Conservation (phyloP, 2,329 filamentous ascomycete species). For the Ophiosphaerella narmari region DNA sequence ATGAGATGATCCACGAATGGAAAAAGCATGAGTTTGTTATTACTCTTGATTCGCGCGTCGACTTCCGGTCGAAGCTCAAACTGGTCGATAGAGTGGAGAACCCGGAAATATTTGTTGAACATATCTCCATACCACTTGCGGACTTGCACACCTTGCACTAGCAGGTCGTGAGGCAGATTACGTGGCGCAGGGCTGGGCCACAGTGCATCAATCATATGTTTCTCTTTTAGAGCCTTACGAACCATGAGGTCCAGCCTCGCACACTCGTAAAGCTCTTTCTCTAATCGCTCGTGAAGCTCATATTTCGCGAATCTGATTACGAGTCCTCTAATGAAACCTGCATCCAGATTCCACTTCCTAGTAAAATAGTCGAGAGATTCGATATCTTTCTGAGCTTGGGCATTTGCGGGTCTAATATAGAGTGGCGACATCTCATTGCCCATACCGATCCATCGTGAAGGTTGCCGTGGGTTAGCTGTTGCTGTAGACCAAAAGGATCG, state of each 20-base stretch:
- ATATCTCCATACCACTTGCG: slow-evolving; percentile 45
- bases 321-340: slow-evolving; percentile 37
- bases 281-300: slow-evolving; percentile 41
- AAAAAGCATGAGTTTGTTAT: slow-evolving; percentile 40
- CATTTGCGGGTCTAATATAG: slow-evolving; percentile 38
- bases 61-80: slow-evolving; percentile 39
- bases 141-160: slow-evolving; percentile 40
- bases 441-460: slow-evolving; percentile 39
- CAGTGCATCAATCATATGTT: slow-evolving; percentile 41
- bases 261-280: slow-evolving; percentile 44
- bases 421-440: slow-evolving; percentile 40
- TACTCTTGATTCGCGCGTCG: slow-evolving; percentile 35
- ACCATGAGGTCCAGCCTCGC: slow-evolving; percentile 43
- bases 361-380: slow-evolving; percentile 41
- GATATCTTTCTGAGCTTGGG: slow-evolving; percentile 44
- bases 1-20: slow-evolving; percentile 42
- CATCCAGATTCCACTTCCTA: slow-evolving; percentile 37
- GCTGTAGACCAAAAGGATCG: slow-evolving; percentile 44
- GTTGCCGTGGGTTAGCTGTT: slow-evolving; percentile 36
- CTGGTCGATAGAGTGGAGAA: slow-evolving; percentile 36
- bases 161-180: slow-evolving; percentile 29
- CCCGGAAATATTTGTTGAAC: slow-evolving; percentile 44
- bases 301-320: slow-evolving; percentile 42
- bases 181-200: slow-evolving; percentile 41
- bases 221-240: slow-evolving; percentile 44